Conservation (phyloP, 345 rosid species). For the Lagerstroemia speciosa region DNA sequence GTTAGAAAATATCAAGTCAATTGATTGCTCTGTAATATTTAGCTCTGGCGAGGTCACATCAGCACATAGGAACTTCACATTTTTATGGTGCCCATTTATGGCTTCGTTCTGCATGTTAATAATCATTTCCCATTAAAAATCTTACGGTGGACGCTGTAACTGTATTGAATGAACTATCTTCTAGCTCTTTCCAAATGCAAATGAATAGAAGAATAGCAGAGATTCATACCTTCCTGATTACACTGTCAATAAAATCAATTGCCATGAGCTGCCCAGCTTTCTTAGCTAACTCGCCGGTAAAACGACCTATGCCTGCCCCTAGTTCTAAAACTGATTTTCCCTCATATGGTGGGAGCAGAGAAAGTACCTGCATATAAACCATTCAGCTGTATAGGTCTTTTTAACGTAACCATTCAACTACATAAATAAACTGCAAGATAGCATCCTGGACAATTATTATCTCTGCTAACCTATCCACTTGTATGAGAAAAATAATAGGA, state of each 20-base stretch:
- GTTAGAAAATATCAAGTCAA: conserved; percentile 83
- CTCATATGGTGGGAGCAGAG: conserved; percentile 67
- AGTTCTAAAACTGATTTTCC: conserved; percentile 73
- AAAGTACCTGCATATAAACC: conserved; percentile 46
- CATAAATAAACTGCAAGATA: not conserved
- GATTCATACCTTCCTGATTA: conserved; percentile 62
- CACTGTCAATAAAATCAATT: conserved; percentile 77
- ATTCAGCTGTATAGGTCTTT: not conserved
- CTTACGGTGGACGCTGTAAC: not conserved
- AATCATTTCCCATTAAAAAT: not conserved
- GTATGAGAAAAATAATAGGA: not conserved
- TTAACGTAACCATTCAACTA: too few species aligned
- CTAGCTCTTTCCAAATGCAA: not conserved
- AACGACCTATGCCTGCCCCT: conserved; percentile 97
- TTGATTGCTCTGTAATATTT: conserved; percentile 48
- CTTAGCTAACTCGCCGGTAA: conserved; percentile 76
- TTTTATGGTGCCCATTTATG: conserved; percentile 68
- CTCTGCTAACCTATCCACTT: not conserved
- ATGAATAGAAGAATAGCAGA: not conserved
- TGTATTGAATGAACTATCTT: conserved; percentile 2
- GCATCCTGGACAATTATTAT: not conserved
- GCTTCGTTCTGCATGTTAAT: conserved; percentile 50
- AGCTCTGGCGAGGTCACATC: conserved; percentile 77
- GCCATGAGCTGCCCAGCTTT: conserved; percentile 72
- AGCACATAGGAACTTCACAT: conserved; percentile 73